These are phyloP conservation scores for Ceratorhiza oryzae-sativae DNA, from an alignment of 1,284 basidiomycete genomes.

Conservation along the genomic window DNA sequence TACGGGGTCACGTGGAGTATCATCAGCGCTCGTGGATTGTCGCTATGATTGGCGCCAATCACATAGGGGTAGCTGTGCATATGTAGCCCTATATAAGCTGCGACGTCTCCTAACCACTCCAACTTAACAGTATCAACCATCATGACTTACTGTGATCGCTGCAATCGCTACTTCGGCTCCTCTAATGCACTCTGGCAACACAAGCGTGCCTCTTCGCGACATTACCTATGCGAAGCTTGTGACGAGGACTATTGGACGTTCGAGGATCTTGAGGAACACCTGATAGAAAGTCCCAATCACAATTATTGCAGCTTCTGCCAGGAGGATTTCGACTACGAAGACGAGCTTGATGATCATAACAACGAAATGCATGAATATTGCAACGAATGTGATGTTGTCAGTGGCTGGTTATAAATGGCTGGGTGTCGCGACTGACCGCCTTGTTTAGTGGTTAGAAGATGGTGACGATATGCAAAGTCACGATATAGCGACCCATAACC, in stretches of 20 bases:
- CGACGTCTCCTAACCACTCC: not conserved
- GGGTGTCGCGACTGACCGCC: not conserved
- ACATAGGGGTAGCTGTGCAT: too few species aligned
- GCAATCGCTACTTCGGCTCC: conserved; percentile 48
- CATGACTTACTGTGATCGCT: conserved; percentile 52
- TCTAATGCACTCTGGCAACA: conserved; percentile 16
- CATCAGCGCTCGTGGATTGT: too few species aligned
- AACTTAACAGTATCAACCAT: not conserved
- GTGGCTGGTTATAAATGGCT: not conserved
- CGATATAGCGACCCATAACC: conserved; percentile 21
- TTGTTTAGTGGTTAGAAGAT: not conserved
- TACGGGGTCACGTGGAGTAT: too few species aligned
- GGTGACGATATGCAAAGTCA: not conserved
- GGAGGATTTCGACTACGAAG: conserved; percentile 48
- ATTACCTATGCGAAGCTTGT: conserved; percentile 53
- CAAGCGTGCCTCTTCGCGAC: conserved; percentile 37
- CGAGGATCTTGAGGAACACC: conserved; percentile 30
- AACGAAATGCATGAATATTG: conserved; percentile 18
- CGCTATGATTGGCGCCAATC: too few species aligned
- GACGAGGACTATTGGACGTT: conserved; percentile 50
- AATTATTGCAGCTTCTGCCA: conserved; percentile 58
- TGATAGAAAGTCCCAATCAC: conserved; percentile 49
- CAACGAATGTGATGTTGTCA: not conserved
- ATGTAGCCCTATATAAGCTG: too few species aligned
- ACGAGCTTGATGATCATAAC: conserved; percentile 34